Evolutionary conservation across 1,284 basidiomycete genomes (phyloP).

Genomic region (Mycena sp.): DNA sequence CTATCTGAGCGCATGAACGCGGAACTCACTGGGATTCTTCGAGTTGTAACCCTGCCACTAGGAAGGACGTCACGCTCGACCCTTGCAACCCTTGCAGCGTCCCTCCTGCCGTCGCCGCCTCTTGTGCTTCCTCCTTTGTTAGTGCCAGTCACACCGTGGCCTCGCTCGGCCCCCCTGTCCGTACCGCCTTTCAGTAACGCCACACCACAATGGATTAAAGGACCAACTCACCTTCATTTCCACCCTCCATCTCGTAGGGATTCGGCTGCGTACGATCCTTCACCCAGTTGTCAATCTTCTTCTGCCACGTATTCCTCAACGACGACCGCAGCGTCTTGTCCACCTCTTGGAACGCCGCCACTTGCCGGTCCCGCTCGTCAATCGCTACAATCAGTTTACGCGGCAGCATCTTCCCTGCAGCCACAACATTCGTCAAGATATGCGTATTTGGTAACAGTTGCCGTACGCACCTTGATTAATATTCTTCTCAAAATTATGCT

Average conservation of each 20-base stretch:
- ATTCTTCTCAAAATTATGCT: slow-evolving; percentile 33
- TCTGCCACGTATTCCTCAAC: slow-evolving; percentile 2
- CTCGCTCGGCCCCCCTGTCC: neutral
- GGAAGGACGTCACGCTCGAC: neutral
- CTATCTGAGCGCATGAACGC: neutral
- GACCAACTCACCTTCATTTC: neutral
- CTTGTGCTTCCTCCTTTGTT: neutral
- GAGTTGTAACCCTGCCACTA: neutral
- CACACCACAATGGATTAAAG: neutral
- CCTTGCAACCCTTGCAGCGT: neutral
- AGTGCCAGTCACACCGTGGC: neutral
- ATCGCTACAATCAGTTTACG: neutral
- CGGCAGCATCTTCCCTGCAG: neutral
- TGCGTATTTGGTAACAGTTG: too few relatives aligned
- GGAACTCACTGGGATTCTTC: slow-evolving; percentile 11
- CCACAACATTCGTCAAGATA: too few relatives aligned
- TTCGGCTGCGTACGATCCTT: neutral
- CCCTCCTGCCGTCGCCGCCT: neutral
- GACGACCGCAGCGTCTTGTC: neutral
- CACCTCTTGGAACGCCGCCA: slow-evolving; percentile 10
- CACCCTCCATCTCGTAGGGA: neutral
- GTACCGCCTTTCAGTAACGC: neutral
- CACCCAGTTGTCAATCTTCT: slow-evolving; percentile 2
- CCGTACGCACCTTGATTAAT: slow-evolving; percentile 21
- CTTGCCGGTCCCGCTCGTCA: slow-evolving; percentile 10